Conservation (phyloP, 805 yeast species). For the Lachancea cidri region DNA sequence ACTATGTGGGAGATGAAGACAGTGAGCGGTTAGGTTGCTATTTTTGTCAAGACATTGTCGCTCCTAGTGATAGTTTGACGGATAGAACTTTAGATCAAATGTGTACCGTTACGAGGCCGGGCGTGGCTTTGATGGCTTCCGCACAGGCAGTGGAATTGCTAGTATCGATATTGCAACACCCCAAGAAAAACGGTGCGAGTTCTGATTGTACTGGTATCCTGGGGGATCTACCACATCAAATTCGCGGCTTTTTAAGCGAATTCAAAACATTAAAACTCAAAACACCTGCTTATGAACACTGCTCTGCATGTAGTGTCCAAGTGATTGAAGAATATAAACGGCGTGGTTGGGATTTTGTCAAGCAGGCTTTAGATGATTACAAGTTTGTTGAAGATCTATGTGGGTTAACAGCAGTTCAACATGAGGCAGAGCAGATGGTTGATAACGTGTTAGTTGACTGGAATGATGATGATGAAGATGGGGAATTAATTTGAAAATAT, state of each 20-base stretch:
- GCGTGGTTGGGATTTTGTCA: constrained; percentile 79
- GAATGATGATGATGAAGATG: constrained; percentile 22
- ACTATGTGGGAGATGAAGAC: constrained; percentile 24
- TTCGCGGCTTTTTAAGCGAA: constrained; percentile 75
- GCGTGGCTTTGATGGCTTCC: constrained; percentile 85
- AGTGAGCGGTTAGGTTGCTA: constrained; percentile 73
- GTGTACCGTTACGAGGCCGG: constrained; percentile 98
- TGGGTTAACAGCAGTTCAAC: constrained; percentile 72
- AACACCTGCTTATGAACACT: constrained; percentile 68
- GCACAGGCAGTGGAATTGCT: constrained; percentile 81
- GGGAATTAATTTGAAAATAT: constrained; percentile 8
- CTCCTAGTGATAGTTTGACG: constrained; percentile 82
- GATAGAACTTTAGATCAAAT: constrained; percentile 92
- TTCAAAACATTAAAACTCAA: constrained; percentile 59
- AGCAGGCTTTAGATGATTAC: constrained; percentile 59
- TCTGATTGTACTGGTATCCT: constrained; percentile 37
- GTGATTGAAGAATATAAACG: constrained; percentile 48
- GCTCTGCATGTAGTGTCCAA: constrained; percentile 78
- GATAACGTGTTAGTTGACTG: constrained; percentile 28
- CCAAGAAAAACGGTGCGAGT: constrained; percentile 35
- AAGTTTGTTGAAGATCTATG: constrained; percentile 68
- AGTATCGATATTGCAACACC: constrained; percentile 69
- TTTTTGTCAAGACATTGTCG: constrained; percentile 92
- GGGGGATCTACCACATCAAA: constrained; percentile 83
- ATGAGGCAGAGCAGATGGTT: constrained; percentile 39